Evolutionary conservation across 2,329 filamentous ascomycete genomes (phyloP).

Genomic region (Cladosporium sp.): DNA sequence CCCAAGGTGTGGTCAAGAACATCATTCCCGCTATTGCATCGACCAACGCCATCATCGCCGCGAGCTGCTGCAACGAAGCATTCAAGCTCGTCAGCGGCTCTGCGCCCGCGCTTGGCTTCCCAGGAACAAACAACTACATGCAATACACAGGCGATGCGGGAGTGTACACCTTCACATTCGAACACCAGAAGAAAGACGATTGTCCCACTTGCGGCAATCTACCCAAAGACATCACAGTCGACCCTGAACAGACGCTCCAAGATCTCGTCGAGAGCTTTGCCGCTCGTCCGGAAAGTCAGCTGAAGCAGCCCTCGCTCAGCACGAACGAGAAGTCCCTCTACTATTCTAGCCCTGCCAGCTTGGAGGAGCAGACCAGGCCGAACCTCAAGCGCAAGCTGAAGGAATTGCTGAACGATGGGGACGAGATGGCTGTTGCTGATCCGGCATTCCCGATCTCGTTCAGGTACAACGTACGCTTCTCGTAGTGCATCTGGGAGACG

Average conservation of each 20-base stretch:
- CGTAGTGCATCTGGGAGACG: background rate
- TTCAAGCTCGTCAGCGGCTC: slow-evolving; percentile 85
- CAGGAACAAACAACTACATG: slow-evolving; percentile 81
- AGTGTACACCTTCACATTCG: slow-evolving; percentile 96
- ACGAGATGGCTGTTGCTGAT: slow-evolving; percentile 89
- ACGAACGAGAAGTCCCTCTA: slow-evolving; percentile 81
- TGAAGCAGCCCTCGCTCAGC: slow-evolving; percentile 88
- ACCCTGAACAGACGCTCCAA: slow-evolving; percentile 67
- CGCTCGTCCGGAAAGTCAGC: slow-evolving; percentile 78
- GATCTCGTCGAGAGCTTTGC: slow-evolving; percentile 83
- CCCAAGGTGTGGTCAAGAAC: slow-evolving; percentile 97
- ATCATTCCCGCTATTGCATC: slow-evolving; percentile 98
- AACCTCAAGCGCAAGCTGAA: slow-evolving; percentile 75
- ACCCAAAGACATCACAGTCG: slow-evolving; percentile 68
- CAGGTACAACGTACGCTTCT: slow-evolving; percentile 54
- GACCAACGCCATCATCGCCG: slow-evolving; percentile 94
- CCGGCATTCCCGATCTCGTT: slow-evolving; percentile 73
- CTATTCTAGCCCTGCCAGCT: slow-evolving; percentile 74
- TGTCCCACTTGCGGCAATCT: slow-evolving; percentile 90
- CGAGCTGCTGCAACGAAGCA: slow-evolving; percentile 92
- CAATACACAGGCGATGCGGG: slow-evolving; percentile 97
- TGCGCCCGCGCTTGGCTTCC: slow-evolving; percentile 72
- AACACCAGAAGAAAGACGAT: slow-evolving; percentile 88
- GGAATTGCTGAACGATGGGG: slow-evolving; percentile 73
- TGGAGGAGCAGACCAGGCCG: slow-evolving; percentile 78